Evolutionary conservation across 202 grass and related monocot species (phyloP).

Genomic region (Panicum hallii): DNA sequence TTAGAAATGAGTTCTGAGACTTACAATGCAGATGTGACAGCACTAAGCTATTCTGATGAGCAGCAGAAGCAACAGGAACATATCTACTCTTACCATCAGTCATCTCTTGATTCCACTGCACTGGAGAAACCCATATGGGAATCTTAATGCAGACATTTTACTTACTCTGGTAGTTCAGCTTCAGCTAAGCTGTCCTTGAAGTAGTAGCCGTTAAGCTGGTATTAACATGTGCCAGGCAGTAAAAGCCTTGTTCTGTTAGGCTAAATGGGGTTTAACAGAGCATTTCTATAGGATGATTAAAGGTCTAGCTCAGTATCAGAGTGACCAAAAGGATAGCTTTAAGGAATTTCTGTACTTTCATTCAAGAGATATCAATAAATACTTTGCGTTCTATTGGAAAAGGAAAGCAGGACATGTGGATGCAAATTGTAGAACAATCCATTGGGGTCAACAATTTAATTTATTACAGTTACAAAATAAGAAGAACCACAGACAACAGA

Average conservation of each 20-base stretch:
- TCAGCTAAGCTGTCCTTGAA: conserved; percentile 27
- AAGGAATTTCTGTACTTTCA: conserved; percentile 38
- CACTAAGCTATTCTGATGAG: conserved; percentile 63
- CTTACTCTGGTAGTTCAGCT: conserved; percentile 49
- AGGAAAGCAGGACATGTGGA: neutral
- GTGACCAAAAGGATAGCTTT: conserved; percentile 18
- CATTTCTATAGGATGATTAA: conserved; percentile 17
- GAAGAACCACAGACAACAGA: neutral
- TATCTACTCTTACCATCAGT: conserved; percentile 64
- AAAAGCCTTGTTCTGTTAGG: conserved; percentile 18
- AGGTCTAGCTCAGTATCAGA: conserved; percentile 24
- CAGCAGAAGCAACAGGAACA: conserved; percentile 57
- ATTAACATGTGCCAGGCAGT: conserved; percentile 30
- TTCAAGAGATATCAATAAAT: conserved; percentile 46
- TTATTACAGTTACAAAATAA: neutral
- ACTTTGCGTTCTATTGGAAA: conserved; percentile 14
- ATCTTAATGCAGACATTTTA: conserved; percentile 43
- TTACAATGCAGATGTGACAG: conserved; percentile 47
- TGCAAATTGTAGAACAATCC: neutral
- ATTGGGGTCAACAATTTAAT: neutral
- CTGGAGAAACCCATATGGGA: conserved; percentile 63
- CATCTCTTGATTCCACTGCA: conserved; percentile 50
- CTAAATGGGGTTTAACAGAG: conserved; percentile 10
- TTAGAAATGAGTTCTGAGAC: conserved; percentile 55
- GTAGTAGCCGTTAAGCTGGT: conserved; percentile 25